These are phyloP conservation scores for Leptoxyphium fumago DNA, from an alignment of 2,329 filamentous ascomycete species.

Conservation along the genomic window DNA sequence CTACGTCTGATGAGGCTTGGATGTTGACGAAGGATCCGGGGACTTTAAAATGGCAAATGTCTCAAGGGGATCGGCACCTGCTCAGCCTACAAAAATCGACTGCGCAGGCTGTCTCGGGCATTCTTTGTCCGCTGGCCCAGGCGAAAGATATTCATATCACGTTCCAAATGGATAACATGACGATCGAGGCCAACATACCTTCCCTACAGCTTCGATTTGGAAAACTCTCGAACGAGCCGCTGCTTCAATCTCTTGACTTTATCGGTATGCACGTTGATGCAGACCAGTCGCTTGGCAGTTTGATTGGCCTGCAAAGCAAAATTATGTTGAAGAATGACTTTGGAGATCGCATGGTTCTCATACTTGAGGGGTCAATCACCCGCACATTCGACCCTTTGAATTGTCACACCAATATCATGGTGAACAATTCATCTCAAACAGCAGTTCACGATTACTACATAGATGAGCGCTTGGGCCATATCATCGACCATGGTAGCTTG, in stretches of 20 bases:
- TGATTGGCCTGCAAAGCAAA: slow-evolving; percentile 45
- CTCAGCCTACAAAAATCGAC: slow-evolving; percentile 6
- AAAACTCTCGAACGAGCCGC: slow-evolving; percentile 1
- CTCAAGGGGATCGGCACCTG: slow-evolving; percentile 1
- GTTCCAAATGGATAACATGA: not conserved
- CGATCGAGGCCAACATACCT: slow-evolving; percentile 10
- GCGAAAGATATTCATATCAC: not conserved
- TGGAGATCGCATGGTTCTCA: slow-evolving; percentile 36
- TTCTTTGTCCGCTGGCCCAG: slow-evolving; percentile 17
- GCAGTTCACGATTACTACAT: slow-evolving; percentile 40
- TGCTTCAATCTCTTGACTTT: slow-evolving; percentile 10
- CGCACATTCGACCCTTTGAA: slow-evolving; percentile 24
- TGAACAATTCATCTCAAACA: slow-evolving; percentile 26
- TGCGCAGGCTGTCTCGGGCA: slow-evolving; percentile 37
- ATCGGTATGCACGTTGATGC: slow-evolving; percentile 23
- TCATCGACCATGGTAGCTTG: slow-evolving; percentile 39
- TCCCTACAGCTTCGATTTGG: slow-evolving; percentile 11
- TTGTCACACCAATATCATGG: slow-evolving; percentile 24
- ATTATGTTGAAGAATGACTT: slow-evolving; percentile 30
- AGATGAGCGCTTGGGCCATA: slow-evolving; percentile 42
- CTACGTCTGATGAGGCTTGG: slow-evolving; percentile 3
- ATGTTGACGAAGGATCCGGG: slow-evolving; percentile 17
- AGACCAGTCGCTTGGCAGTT: slow-evolving; percentile 44
- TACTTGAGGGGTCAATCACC: slow-evolving; percentile 24
- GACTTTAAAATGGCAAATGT: slow-evolving; percentile 29